Conservation (phyloP, 176 grass and related monocot species). For the Oryza coarctata region DNA sequence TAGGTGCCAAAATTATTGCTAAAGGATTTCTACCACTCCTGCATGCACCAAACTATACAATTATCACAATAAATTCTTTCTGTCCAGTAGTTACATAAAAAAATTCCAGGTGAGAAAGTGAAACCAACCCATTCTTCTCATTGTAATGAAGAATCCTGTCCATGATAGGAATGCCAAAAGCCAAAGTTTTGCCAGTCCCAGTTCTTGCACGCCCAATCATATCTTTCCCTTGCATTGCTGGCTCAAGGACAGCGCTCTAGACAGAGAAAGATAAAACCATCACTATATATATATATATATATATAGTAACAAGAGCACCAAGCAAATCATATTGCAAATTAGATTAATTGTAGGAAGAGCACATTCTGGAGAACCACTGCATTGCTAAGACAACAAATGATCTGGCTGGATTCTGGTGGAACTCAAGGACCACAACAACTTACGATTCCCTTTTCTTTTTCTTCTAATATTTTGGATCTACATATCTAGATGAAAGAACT, state of each 20-base stretch:
- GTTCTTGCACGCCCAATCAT: conserved; percentile 95
- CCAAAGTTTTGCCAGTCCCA: conserved; percentile 91
- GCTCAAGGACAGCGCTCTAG: conserved; percentile 91
- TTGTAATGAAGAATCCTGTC: conserved; percentile 78
- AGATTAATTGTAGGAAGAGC: neutral
- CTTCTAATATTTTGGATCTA: neutral
- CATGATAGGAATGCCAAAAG: conserved; percentile 97
- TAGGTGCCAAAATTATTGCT: conserved; percentile 86
- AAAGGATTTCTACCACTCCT: conserved; percentile 75
- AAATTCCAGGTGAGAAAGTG: conserved; percentile 22
- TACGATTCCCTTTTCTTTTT: neutral
- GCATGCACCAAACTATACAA: conserved; percentile 39
- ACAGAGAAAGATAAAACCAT: conserved; percentile 29
- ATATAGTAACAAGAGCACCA: conserved; percentile 2
- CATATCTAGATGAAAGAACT: neutral
- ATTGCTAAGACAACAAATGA: neutral
- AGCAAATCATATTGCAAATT: neutral
- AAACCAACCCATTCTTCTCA: conserved; percentile 83
- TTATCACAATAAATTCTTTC: conserved; percentile 39
- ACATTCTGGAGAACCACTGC: neutral
- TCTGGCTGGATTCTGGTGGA: neutral
- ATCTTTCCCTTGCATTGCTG: conserved; percentile 93
- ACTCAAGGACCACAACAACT: neutral
- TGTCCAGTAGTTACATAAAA: neutral
- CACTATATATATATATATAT: too few species aligned